Base-by-base conservation (phyloP, 257 asterid species). In the Primulina eburnea region DNA sequence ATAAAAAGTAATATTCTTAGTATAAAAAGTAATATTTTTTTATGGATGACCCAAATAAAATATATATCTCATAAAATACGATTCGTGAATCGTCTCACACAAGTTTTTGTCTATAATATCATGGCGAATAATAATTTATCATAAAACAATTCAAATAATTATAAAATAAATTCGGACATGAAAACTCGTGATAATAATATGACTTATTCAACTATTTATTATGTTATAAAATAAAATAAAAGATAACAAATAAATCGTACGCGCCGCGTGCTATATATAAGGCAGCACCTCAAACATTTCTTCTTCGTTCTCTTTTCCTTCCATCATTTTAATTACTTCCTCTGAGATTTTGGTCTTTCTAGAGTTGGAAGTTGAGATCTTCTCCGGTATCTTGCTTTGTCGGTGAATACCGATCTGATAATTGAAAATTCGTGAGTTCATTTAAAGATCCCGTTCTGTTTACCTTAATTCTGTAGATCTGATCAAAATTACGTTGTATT, bases 351-450 rank as follows among this genome's bases (percentile, higher is more conserved):
- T 21, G 33, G 7, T 37, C 68, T 60, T 29, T 76, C 56, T 14
- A 21, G 30, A 5, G 69, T 47, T 58, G 62, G 35, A 28, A 2
- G 29, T 60, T 33, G 50, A 18, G 29, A 52, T 73, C 24, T 8
- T n/a, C 33, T 24, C 71, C 71, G 9, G 26, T 56, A 60, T 69
- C 55, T 17, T 64, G 53, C 76, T 76, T 64, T 65, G 7, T 70
- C 17, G 77, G 72, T 59, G 71, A 74, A 74, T 65, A 73, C 69
- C 76, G 67, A 76, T 81, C 75, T 71, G 71, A 29, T 69, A 17
- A 67, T 35, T 64, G 53, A 16, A 55, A 2, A 11, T 26, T 62
- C 11, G 86, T 79, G 75, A 82, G 82, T 65, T 75, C 17, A 67
- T 52, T 20, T 29, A 18, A 17, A 20, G 62, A 26, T 68, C 70